Percentiles rank a stretch among this genome's conserved stretches.
Conservation (phyloP, 805 yeast species). For the Metschnikowia amazonensis region DNA sequence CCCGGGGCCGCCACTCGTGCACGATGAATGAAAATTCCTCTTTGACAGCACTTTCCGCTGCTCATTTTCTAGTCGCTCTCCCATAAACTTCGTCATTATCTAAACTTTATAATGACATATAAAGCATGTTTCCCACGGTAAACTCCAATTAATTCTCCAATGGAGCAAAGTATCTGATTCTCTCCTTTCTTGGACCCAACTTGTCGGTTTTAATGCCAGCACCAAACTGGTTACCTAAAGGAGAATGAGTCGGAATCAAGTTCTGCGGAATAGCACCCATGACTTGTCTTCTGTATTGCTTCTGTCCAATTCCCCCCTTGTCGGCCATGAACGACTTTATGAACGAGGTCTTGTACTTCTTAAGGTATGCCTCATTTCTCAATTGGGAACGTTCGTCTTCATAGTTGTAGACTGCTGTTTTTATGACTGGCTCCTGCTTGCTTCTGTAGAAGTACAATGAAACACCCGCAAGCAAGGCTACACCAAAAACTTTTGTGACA, state of each 20-base stretch:
- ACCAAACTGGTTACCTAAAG: slow-evolving; percentile 39
- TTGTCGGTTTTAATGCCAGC: slow-evolving; percentile 41
- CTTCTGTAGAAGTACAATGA: slow-evolving; percentile 22
- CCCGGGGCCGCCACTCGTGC: neutral
- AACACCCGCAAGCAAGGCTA: slow-evolving; percentile 39
- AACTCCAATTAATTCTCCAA: slow-evolving; percentile 15
- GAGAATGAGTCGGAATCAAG: slow-evolving; percentile 40
- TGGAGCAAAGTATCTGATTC: slow-evolving; percentile 40
- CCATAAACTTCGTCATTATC: too few relatives aligned
- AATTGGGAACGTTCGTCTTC: slow-evolving; percentile 28
- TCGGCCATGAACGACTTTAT: slow-evolving; percentile 40
- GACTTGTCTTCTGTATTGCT: slow-evolving; percentile 34
- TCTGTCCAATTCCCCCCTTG: slow-evolving; percentile 45
- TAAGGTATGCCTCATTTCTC: slow-evolving; percentile 36
- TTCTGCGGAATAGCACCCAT: slow-evolving; percentile 29
- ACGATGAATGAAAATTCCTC: slow-evolving; percentile 1
- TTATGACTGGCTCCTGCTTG: slow-evolving; percentile 31
- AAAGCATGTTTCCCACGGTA: neutral
- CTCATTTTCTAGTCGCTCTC: neutral
- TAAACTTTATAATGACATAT: neutral
- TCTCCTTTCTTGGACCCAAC: slow-evolving; percentile 46
- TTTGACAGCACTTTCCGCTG: neutral
- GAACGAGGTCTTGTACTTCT: slow-evolving; percentile 41
- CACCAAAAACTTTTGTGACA: slow-evolving; percentile 38
- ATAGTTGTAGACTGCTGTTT: slow-evolving; percentile 36